Percentiles rank a stretch among this genome's conserved stretches.
Evolutionary conservation across 805 yeast species (phyloP).

Genomic region (Metschnikowia corniflorae): DNA sequence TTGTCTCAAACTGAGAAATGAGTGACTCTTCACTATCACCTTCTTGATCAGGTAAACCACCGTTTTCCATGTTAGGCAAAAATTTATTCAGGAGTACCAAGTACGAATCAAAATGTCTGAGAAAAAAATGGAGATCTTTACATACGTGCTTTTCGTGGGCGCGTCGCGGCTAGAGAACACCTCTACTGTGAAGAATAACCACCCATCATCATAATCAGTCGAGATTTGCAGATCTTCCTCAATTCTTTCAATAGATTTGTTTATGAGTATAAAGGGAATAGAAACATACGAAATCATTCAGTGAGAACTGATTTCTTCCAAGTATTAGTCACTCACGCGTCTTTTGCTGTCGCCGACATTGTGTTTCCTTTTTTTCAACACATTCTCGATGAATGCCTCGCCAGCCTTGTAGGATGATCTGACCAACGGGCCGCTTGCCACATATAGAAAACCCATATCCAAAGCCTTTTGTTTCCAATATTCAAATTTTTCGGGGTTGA

Average conservation of each 20-base stretch:
- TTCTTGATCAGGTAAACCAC: constrained; percentile 8
- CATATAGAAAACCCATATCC: constrained; percentile 88
- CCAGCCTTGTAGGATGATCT: constrained; percentile 98
- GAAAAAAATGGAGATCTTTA: too few species aligned
- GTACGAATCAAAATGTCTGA: too few species aligned
- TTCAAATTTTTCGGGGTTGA: constrained; percentile 91
- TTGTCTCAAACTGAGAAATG: constrained; percentile 41
- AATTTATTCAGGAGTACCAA: too few species aligned
- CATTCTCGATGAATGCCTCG: constrained; percentile 94
- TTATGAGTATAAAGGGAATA: too few species aligned
- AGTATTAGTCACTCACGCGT: constrained; percentile 1
- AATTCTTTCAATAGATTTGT: background rate
- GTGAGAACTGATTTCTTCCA: too few species aligned
- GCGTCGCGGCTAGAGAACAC: too few species aligned
- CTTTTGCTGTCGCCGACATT: constrained; percentile 38
- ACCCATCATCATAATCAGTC: too few species aligned
- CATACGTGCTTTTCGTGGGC: too few species aligned
- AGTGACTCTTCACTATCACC: constrained; percentile 18
- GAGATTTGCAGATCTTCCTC: background rate
- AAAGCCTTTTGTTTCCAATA: constrained; percentile 86
- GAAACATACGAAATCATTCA: too few species aligned
- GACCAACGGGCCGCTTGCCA: constrained; percentile 96
- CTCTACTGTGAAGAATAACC: too few species aligned
- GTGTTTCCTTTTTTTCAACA: constrained; percentile 69
- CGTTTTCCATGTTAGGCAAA: too few species aligned